These are phyloP conservation scores for Polygonum aviculare DNA, from an alignment of 148 eudicot genomes.

Conservation along the genomic window DNA sequence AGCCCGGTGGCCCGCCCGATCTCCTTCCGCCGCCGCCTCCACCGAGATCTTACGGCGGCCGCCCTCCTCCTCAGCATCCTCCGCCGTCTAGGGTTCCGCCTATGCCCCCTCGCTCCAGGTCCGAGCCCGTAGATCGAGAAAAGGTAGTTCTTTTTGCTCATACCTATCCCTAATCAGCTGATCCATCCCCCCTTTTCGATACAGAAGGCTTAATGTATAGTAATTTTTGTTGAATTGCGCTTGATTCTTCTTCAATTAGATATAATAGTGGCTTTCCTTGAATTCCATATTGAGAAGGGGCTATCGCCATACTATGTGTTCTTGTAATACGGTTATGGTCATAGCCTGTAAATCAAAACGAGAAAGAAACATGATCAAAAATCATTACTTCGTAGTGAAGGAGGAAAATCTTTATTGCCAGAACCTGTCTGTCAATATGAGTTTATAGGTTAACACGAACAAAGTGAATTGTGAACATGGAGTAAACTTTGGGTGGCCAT, in stretches of 20 bases:
- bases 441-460: background rate
- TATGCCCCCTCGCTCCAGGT: constrained; percentile 21
- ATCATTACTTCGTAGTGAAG: background rate
- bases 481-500: background rate
- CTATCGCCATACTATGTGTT: background rate
- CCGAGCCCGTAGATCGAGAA: constrained; percentile 36
- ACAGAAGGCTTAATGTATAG: background rate
- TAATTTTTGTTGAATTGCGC: background rate
- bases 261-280: too few relatives aligned
- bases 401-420: background rate
- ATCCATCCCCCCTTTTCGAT: background rate
- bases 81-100: constrained; percentile 12
- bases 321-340: too few relatives aligned
- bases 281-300: background rate
- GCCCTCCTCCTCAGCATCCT: constrained; percentile 9
- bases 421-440: background rate
- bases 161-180: too few relatives aligned
- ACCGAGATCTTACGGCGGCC: constrained; percentile 13
- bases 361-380: background rate
- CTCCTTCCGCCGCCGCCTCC: constrained; percentile 6
- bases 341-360: background rate
- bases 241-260: background rate
- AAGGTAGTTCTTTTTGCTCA: constrained; percentile 19
- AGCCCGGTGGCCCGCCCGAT: constrained; percentile 8
- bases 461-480: background rate